phyloP scores from a whole-genome alignment of 2,329 filamentous ascomycete genomes.

The Nemania sp. region DNA sequence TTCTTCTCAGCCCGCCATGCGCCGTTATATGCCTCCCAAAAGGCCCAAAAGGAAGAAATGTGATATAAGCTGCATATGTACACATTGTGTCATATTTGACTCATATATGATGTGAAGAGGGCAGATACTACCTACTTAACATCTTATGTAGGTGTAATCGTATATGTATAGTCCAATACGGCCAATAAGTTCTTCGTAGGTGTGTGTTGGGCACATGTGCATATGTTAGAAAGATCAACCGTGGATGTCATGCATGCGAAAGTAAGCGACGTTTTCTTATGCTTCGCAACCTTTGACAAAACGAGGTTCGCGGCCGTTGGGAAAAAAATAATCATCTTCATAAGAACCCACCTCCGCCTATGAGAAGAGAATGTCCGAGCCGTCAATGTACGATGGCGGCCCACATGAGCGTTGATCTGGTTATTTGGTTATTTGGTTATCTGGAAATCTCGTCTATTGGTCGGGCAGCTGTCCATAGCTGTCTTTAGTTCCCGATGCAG shows the following conservation, averaged over 20 bases:
- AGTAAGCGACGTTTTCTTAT: background rate
- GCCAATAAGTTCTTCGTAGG: no score
- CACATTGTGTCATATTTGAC: no score
- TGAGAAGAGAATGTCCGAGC: no score
- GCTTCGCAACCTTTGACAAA: background rate
- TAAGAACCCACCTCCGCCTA: background rate
- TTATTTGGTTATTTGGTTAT: no score
- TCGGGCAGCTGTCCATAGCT: background rate
- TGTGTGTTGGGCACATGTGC: background rate
- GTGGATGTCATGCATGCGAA: background rate
- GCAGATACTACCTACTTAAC: no score
- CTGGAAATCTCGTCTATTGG: background rate
- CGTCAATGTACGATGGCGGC: no score
- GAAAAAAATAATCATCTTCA: background rate
- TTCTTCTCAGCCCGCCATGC: background rate
- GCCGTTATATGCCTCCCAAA: no score
- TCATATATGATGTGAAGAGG: background rate
- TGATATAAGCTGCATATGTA: background rate
- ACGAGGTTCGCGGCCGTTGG: background rate
- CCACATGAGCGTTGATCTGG: no score
- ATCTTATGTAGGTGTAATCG: no score
- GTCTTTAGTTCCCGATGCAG: conserved; percentile 4
- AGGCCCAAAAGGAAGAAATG: background rate
- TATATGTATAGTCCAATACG: no score
- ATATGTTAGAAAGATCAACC: no score